Percentiles rank a stretch among this genome's conserved stretches.
These are phyloP conservation scores for Halophytophthora polymorphica DNA, from an alignment of 352 stramenopile species.

Conservation along the genomic window DNA sequence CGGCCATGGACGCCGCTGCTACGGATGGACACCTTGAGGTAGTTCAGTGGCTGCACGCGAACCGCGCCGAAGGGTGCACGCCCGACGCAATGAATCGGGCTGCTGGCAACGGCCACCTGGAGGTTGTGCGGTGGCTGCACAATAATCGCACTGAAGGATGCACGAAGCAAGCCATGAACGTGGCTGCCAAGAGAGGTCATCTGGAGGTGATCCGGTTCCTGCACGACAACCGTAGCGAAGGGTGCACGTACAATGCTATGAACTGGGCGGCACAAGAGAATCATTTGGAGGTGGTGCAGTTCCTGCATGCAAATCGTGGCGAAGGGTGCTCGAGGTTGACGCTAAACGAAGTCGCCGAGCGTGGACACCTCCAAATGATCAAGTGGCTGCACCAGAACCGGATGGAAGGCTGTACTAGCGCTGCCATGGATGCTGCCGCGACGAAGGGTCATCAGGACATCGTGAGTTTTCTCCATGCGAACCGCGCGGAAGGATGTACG, in stretches of 20 bases:
- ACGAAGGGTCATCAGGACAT: constrained; percentile 27
- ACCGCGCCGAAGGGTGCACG: constrained; percentile 23
- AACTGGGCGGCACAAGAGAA: constrained; percentile 22
- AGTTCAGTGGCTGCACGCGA: constrained; percentile 27
- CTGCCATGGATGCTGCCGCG: constrained; percentile 28
- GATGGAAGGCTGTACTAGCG: constrained; percentile 21
- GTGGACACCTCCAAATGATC: constrained; percentile 24
- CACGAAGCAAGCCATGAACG: constrained; percentile 32
- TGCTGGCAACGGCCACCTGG: constrained; percentile 24
- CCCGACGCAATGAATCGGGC: constrained; percentile 30
- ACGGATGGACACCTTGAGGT: constrained; percentile 25
- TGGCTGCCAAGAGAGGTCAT: constrained; percentile 22
- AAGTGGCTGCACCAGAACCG: constrained; percentile 25
- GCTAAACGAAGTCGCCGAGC: constrained; percentile 29
- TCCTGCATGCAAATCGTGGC: constrained; percentile 19
- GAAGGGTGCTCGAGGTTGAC: constrained; percentile 33
- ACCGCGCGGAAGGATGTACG: constrained; percentile 30
- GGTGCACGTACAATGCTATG: constrained; percentile 35
- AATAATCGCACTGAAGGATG: constrained; percentile 24
- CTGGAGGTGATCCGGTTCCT: constrained; percentile 30
- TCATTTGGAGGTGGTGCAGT: constrained; percentile 27
- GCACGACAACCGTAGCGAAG: constrained; percentile 23
- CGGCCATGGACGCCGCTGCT: constrained; percentile 25
- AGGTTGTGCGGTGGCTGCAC: constrained; percentile 25
- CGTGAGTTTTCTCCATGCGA: constrained; percentile 29